Percentiles rank a stretch among this genome's conserved stretches.
phyloP scores from a whole-genome alignment of 257 asterid genomes.

The Salvia rosmarinus region DNA sequence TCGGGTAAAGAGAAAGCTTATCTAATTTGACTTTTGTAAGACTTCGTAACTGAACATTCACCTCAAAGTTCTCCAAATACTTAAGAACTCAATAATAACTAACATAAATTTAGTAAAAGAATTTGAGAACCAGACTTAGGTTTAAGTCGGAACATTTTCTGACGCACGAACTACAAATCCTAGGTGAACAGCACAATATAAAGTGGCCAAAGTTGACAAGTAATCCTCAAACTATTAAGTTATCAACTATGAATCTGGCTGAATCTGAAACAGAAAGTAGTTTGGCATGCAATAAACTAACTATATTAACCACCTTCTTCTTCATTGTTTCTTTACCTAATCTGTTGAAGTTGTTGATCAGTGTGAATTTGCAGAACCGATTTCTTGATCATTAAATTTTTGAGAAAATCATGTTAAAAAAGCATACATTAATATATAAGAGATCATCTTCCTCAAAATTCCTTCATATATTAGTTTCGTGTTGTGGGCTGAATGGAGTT shows the following conservation, averaged over 20 bases:
- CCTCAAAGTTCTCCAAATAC: too few species aligned
- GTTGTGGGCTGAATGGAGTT: background rate
- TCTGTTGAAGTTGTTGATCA: too few species aligned
- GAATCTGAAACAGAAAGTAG: background rate
- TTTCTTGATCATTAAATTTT: background rate
- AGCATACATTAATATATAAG: background rate
- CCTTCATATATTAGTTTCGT: background rate
- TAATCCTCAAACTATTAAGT: too few species aligned
- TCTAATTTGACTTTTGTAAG: too few species aligned
- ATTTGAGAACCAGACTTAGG: background rate
- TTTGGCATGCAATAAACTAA: background rate
- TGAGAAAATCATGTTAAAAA: background rate
- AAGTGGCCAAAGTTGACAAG: slow-evolving; percentile 30
- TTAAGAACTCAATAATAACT: background rate
- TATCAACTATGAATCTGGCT: too few species aligned
- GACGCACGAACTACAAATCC: slow-evolving; percentile 7
- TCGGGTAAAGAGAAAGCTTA: too few species aligned
- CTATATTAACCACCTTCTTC: background rate
- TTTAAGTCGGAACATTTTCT: background rate
- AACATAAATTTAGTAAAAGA: background rate
- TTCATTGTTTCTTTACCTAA: background rate
- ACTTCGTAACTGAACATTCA: too few species aligned
- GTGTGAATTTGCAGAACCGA: slow-evolving; percentile 13
- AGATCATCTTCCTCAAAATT: background rate
- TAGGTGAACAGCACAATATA: background rate